Percentiles rank a stretch among this genome's conserved stretches.
Evolutionary conservation across 768 basidiomycete genomes (phyloP).

Genomic region (Tulasnella sp.): DNA sequence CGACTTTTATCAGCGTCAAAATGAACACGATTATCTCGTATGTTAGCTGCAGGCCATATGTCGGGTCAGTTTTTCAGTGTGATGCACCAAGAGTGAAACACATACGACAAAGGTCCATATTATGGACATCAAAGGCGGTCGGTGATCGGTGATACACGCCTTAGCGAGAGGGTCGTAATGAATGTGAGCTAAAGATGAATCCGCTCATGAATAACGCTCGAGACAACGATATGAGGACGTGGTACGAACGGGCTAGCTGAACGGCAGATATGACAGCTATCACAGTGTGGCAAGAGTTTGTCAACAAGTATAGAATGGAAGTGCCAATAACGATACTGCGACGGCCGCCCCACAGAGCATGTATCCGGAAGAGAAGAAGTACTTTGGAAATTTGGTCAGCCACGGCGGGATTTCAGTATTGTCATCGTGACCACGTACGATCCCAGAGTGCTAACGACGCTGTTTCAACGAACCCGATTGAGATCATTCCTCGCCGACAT

Average conservation of each 20-base stretch:
- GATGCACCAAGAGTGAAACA: neutral
- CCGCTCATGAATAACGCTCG: neutral
- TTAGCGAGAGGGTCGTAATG: neutral
- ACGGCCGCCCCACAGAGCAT: conserved; percentile 9
- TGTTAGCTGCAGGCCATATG: neutral
- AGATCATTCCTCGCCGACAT: neutral
- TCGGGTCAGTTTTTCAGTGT: neutral
- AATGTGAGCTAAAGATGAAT: neutral
- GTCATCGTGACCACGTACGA: neutral
- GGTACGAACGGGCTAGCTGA: neutral
- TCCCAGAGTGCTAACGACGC: neutral
- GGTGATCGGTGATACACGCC: neutral
- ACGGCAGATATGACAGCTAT: neutral
- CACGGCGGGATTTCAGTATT: neutral
- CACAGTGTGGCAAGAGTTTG: neutral
- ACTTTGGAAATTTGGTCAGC: neutral
- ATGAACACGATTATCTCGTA: neutral
- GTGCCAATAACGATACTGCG: neutral
- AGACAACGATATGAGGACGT: neutral
- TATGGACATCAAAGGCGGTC: neutral
- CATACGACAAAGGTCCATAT: neutral
- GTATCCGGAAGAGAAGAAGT: conserved; percentile 6
- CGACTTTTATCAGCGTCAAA: neutral
- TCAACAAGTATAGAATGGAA: neutral
- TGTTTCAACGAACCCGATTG: neutral